A percentile compares a stretch with the other conserved stretches of the same genome.
phyloP scores from a whole-genome alignment of 768 basidiomycete species.

The Dentipellis fragilis region DNA sequence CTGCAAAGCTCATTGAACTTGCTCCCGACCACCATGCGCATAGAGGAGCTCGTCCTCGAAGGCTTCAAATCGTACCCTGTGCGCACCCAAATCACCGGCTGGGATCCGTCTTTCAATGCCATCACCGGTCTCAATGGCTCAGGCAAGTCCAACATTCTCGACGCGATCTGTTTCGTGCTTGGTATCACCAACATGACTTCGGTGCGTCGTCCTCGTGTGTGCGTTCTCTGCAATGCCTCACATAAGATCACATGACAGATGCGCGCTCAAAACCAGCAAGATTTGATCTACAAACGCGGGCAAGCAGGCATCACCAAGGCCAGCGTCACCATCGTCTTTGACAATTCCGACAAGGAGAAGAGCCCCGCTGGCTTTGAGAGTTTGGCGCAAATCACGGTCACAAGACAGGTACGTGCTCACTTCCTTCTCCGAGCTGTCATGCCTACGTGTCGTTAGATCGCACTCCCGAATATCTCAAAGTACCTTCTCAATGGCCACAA shows the following conservation, averaged over 20 bases:
- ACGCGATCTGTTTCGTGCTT: slow-evolving; percentile 97
- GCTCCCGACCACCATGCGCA: slow-evolving; percentile 4
- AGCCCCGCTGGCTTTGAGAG: slow-evolving; percentile 79
- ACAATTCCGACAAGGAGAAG: slow-evolving; percentile 83
- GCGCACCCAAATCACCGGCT: slow-evolving; percentile 89
- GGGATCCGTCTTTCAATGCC: slow-evolving; percentile 97
- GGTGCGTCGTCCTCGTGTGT: slow-evolving; percentile 29
- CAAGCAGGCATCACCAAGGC: slow-evolving; percentile 96
- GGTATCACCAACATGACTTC: slow-evolving; percentile 97
- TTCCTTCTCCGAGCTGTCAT: too few species aligned
- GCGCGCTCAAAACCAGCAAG: slow-evolving; percentile 91
- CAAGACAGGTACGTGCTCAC: slow-evolving; percentile 62
- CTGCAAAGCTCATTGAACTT: neutral
- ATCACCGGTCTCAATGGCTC: slow-evolving; percentile 95
- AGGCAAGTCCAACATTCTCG: slow-evolving; percentile 98
- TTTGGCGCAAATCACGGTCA: slow-evolving; percentile 87
- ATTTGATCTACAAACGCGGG: slow-evolving; percentile 98
- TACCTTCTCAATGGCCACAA: slow-evolving; percentile 97
- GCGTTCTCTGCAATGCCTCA: neutral
- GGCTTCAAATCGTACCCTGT: slow-evolving; percentile 99
- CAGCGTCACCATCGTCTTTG: slow-evolving; percentile 96
- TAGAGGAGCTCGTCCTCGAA: slow-evolving; percentile 22
- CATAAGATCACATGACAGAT: slow-evolving; percentile 38
- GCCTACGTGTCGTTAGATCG: slow-evolving; percentile 44
- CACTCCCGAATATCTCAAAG: slow-evolving; percentile 87